Base-by-base conservation (phyloP, 2,329 filamentous ascomycete genomes). In the Hortaea werneckii region DNA sequence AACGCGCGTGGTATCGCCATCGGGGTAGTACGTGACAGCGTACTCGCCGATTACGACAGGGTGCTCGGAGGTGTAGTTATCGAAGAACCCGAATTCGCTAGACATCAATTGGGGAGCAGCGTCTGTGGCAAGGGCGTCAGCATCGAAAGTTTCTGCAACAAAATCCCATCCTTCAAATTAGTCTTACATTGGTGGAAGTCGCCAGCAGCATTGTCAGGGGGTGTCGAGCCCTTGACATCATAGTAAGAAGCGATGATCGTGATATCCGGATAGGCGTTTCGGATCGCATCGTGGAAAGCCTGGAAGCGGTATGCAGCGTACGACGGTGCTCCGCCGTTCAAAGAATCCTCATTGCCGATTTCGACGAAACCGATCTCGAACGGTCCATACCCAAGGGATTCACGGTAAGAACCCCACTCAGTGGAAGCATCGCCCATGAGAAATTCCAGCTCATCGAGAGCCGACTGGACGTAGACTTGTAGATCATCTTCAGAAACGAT, bases 301-400 rank as follows among this genome's bases (percentile, higher is more conserved):
- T 71, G 67, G 58, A 82, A 81, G 4, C 80, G 74, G 47, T 76
- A 71, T 42, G 71, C 68, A 55, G 26, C 57, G 55, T 55, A 66
- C 37, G 44, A 57, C 39, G 44, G 58, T 53, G 55, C 57, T 55
- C 71, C 74, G 5, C 48, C 54, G 27, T 69, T 72, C 4, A 82
- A 71, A 67, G 76, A 77, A 54, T 85, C 81, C 58, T 85, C 81
- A 58, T 85, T 84, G 48, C 82, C 81, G 38, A 84, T 65, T 62
- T 84, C 81, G 45, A 84, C 76, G 53, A 76, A 80, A 9, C 45
- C 67, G 41, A 85, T 68, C 29, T 60, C 66, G 65, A 78, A 84
- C 0, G 81, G 80, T 48, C 78, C 69, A 54, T 82, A 75, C 3
- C 81, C 81, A 2, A 80, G 68, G 38, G 72, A 64, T 5, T 78